phyloP scores from a whole-genome alignment of 2,329 filamentous ascomycete genomes.

The Phaeoacremonium minimum region DNA sequence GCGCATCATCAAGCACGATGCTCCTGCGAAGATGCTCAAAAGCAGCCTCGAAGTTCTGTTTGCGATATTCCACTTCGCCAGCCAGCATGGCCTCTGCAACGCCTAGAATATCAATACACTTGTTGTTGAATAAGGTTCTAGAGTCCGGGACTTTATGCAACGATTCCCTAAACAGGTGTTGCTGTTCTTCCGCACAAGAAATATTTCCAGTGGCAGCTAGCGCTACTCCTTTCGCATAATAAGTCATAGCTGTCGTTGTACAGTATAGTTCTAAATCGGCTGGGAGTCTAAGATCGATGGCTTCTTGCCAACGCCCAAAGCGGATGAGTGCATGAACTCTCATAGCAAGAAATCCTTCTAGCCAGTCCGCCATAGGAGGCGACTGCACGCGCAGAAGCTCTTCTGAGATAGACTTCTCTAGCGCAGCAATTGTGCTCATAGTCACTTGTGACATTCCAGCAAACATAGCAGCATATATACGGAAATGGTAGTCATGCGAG shows the following conservation, averaged over 20 bases:
- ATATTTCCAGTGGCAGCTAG: constrained; percentile 54
- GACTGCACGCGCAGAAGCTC: constrained; percentile 58
- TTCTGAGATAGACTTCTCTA: constrained; percentile 61
- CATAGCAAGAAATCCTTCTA: constrained; percentile 67
- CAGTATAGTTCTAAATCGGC: constrained; percentile 59
- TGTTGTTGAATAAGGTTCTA: constrained; percentile 67
- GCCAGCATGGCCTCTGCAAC: constrained; percentile 66
- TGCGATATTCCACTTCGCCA: constrained; percentile 70
- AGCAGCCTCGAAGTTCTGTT: constrained; percentile 50
- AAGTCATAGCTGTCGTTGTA: constrained; percentile 62
- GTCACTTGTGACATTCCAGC: constrained; percentile 60
- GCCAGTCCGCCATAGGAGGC: constrained; percentile 75
- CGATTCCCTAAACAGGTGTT: constrained; percentile 45
- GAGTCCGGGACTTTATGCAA: constrained; percentile 47
- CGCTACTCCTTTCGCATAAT: constrained; percentile 67
- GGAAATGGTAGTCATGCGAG: constrained; percentile 70
- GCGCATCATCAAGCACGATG: constrained; percentile 54
- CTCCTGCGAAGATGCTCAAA: constrained; percentile 55
- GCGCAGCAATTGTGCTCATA: constrained; percentile 51
- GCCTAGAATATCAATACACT: constrained; percentile 55
- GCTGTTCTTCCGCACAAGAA: constrained; percentile 48
- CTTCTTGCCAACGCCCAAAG: constrained; percentile 68
- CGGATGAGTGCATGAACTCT: constrained; percentile 66
- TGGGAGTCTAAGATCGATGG: constrained; percentile 54
- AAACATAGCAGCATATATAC: constrained; percentile 76